Percentiles rank a stretch among this genome's conserved stretches.
phyloP scores from a whole-genome alignment of 2,329 filamentous ascomycete species.

The Fusarium kyushuense region DNA sequence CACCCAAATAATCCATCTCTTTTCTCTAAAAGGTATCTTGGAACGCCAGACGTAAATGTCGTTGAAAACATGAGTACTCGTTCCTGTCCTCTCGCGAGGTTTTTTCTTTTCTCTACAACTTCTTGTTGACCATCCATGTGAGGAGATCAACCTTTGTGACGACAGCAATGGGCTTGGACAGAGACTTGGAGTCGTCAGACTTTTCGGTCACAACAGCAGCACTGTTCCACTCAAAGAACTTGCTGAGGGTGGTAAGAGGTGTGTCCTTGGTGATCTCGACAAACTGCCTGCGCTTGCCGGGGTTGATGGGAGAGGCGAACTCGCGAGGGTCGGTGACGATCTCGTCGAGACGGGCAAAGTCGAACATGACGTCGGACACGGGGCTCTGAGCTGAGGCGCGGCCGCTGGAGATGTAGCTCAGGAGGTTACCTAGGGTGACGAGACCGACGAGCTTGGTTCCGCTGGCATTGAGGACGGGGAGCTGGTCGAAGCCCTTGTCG shows the following conservation, averaged over 20 bases:
- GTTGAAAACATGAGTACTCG: conserved; percentile 52
- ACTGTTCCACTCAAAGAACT: conserved; percentile 98
- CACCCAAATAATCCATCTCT: conserved; percentile 30
- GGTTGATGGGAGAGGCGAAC: conserved; percentile 59
- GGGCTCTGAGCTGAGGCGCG: conserved; percentile 79
- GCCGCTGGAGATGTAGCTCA: conserved; percentile 88
- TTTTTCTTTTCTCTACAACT: conserved; percentile 44
- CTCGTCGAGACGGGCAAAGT: conserved; percentile 89
- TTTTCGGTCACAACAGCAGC: conserved; percentile 93
- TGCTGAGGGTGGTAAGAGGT: conserved; percentile 82
- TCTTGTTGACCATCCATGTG: conserved; percentile 86
- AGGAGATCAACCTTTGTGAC: conserved; percentile 97
- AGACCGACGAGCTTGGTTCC: conserved; percentile 85
- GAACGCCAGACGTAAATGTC: conserved; percentile 51
- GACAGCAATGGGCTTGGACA: conserved; percentile 84
- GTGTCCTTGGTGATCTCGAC: conserved; percentile 96
- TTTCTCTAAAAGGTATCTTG: conserved; percentile 43
- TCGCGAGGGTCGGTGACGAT: conserved; percentile 88
- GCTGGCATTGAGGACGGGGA: conserved; percentile 82
- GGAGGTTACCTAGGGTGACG: conserved; percentile 92
- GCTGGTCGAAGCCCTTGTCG: conserved; percentile 97
- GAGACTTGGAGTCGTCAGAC: conserved; percentile 64
- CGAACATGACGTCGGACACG: conserved; percentile 94
- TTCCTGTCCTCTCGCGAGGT: conserved; percentile 44
- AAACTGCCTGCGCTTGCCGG: conserved; percentile 74